Base-by-base conservation (phyloP, 2,329 filamentous ascomycete species). In the Botryotinia globosa region DNA sequence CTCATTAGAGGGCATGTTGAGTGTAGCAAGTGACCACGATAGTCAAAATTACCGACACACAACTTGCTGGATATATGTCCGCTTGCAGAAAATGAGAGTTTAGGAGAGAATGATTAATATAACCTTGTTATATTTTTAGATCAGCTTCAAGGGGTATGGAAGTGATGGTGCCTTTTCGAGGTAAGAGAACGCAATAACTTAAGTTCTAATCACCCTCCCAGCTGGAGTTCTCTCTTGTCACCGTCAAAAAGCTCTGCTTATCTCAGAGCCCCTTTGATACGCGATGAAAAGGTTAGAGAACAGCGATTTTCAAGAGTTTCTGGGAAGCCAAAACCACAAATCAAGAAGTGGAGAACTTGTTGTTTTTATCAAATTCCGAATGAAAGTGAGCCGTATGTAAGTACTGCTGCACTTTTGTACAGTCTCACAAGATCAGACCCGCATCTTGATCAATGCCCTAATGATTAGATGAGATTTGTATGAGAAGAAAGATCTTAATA, bases 1-100 rank as follows among this genome's bases (percentile, higher is more conserved):
- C 25, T 67, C 64, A 67, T 67, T 54, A 37, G 65, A 67, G 18
- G 65, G 65, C 65, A 67, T 67, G 6, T 32, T 54, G 37, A 56
- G 34, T 22, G 48, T 39, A 32, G 65, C 37, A 67, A 66, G 34
- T 39, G 34, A 42, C 48, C 16, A 56, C 48, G 20, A 67, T 18
- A n/a, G 48, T 16, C 18, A 29, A 29, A 44, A 22, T 44, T 45
- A 48, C 62, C 37, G 42, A 67, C 25, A 42, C 48, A 37, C 48
- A 67, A 32, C 45, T 39, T 37, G 64, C 37, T 66, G 34, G 64
- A 39, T 39, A 34, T 54, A 16, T 10, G 18, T 32, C 37, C 29
- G 48, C 42, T 67, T 42, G 48, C 34, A 56, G 48, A 32, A 42
- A 67, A 22, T 67, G 34, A 56, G 39, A 56, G 18, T 42, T 56